phyloP scores from a whole-genome alignment of 257 asterid species.

The Anisodus acutangulus region DNA sequence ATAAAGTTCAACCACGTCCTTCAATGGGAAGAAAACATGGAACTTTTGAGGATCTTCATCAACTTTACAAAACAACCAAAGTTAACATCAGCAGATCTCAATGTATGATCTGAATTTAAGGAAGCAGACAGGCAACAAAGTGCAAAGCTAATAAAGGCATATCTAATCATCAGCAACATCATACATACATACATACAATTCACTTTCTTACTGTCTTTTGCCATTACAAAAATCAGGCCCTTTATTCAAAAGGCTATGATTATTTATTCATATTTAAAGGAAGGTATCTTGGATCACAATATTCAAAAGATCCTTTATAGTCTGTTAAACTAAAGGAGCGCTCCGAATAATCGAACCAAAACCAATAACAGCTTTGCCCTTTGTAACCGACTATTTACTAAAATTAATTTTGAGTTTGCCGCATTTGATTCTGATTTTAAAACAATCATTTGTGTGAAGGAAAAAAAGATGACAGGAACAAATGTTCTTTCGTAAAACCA shows the following conservation, averaged over 20 bases:
- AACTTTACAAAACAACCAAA: neutral
- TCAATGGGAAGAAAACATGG: neutral
- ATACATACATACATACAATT: neutral
- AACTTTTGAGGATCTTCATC: neutral
- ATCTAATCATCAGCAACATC: constrained; percentile 11
- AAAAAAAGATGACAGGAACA: neutral
- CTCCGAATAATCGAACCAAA: too few relatives aligned
- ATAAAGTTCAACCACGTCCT: too few relatives aligned
- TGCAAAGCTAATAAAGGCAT: neutral
- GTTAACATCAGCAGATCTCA: neutral
- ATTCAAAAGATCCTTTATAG: neutral
- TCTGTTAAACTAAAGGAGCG: too few relatives aligned
- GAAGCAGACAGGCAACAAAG: neutral
- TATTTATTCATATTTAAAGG: neutral
- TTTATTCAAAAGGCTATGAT: neutral
- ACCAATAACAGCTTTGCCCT: neutral
- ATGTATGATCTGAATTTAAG: neutral
- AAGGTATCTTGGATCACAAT: neutral
- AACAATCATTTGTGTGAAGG: neutral
- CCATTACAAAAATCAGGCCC: neutral
- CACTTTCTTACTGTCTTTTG: neutral
- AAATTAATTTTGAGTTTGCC: neutral
- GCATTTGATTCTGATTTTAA: neutral
- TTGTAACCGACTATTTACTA: too few relatives aligned
- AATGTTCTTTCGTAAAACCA: neutral